Evolutionary conservation across 2,329 filamentous ascomycete species (phyloP), one percentile per base, ranked within the genome.

Genomic region (Aplosporella prunicola): DNA sequence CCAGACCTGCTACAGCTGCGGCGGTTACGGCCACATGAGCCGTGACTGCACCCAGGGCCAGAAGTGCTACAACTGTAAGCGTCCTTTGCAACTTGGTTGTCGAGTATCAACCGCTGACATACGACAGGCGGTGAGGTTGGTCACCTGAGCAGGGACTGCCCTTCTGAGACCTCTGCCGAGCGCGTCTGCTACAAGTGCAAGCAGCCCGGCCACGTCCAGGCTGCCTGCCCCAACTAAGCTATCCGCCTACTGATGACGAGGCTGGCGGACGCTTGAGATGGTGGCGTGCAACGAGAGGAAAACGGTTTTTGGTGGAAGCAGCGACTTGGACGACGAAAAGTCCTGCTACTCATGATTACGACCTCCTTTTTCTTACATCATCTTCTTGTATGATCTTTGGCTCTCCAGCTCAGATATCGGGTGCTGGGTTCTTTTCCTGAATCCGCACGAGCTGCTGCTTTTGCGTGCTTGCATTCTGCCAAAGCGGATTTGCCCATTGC

Each of bases 151-250:
- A 83, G 89, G 49, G 91, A 98, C 66, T 98, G 91, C 76, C 82
- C 88, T 53, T 88, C 89, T 61, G 89, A 94, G 68, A 83, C 84
- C 43, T 76, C 79, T 51, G 75, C 77, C 57, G 89, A 96, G 76
- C 89, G 93, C 63, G 87, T 94, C 61, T 98, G 91, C 81, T 98
- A 98, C 78, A 93, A 93, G 74, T 96, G 78, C 74, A 78, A 78
- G 68, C 73, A 81, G 64, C 74, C 78, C 50, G 88, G 89, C 53
- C 89, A 95, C 69, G 82, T 96, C 61, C 89, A 95, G 77, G 78
- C 84, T 53, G 78, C 83, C 56, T 98, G 91, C 80, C 85, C 89
- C 57, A 87, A 82, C 72, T 84, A 82, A 66, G 53, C 40, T 49
- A 39, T 24, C 20, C 39, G n/a, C n/a, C n/a, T n/a, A n/a, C n/a